A percentile compares a stretch with the other conserved stretches of the same genome.
Evolutionary conservation across 2,329 filamentous ascomycete species (phyloP).

Genomic region (Botrytis porri): DNA sequence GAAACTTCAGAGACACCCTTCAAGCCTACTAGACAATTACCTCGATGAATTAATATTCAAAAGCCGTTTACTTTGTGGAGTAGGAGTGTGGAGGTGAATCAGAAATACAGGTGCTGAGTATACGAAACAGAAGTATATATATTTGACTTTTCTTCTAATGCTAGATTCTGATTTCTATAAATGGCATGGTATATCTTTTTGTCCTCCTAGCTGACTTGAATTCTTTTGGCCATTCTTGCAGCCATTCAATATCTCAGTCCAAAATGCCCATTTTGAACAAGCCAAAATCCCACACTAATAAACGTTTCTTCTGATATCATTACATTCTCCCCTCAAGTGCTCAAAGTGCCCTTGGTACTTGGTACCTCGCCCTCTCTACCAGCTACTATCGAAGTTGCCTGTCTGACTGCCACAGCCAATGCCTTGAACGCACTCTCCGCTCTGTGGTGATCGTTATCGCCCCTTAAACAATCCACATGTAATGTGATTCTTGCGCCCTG

Average conservation of each 20-base stretch:
- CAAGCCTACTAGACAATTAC: background rate
- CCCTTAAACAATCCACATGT: constrained; percentile 88
- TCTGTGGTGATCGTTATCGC: constrained; percentile 92
- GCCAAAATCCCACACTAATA: background rate
- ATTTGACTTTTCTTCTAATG: background rate
- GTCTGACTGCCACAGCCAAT: constrained; percentile 77
- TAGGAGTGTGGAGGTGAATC: background rate
- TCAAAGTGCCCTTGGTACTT: constrained; percentile 92
- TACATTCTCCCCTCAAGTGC: constrained; percentile 44
- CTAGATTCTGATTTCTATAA: background rate
- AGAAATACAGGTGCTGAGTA: background rate
- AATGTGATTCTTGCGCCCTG: constrained; percentile 87
- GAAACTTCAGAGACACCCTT: constrained; percentile 7
- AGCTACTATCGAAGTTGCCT: constrained; percentile 70
- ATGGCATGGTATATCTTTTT: background rate
- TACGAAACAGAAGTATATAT: background rate
- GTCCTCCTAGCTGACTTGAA: too few species aligned
- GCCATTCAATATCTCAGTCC: background rate
- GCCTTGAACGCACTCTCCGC: constrained; percentile 98
- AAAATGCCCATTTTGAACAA: background rate
- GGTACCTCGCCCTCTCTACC: constrained; percentile 89
- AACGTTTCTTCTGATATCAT: background rate
- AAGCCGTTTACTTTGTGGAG: background rate
- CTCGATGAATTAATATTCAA: background rate
- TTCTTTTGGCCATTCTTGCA: background rate